A percentile compares a stretch with the other conserved stretches of the same genome.
Conservation (phyloP, 306 rosid genomes). For the Sicyos edulis region DNA sequence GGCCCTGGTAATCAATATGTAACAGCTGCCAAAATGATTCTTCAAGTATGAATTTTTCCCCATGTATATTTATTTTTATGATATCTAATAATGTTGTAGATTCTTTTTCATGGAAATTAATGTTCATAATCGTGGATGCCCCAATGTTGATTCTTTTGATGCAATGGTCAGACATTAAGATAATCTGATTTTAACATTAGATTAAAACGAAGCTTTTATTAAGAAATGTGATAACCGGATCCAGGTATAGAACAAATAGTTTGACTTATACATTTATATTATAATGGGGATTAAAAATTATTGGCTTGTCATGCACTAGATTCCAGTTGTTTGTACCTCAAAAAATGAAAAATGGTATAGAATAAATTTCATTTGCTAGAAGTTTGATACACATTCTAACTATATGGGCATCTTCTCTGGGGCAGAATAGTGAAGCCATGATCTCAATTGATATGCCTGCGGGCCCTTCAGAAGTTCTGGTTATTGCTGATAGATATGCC, state of each 20-base stretch:
- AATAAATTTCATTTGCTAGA: neutral
- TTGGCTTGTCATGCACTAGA: constrained; percentile 3
- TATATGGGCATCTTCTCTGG: neutral
- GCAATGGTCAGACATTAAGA: neutral
- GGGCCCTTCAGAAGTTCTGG: constrained; percentile 97
- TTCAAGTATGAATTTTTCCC: constrained; percentile 48
- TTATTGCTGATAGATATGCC: constrained; percentile 85
- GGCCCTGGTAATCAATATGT: constrained; percentile 99
- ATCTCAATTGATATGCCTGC: constrained; percentile 99
- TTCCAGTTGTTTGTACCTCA: neutral
- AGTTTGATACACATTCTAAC: neutral
- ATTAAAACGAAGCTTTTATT: too few species aligned
- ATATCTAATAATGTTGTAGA: neutral
- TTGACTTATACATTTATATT: too few species aligned
- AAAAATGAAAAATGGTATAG: neutral
- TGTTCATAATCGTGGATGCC: neutral
- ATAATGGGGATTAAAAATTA: neutral
- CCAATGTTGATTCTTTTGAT: neutral
- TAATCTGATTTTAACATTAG: too few species aligned
- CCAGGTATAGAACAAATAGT: too few species aligned
- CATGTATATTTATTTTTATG: neutral
- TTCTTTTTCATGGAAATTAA: neutral
- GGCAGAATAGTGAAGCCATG: constrained; percentile 97
- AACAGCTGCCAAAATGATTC: constrained; percentile 99
- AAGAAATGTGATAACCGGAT: too few species aligned